Evolutionary conservation across 495 filamentous ascomycete genomes (phyloP).

Genomic region (Corynascus novoguineensis): DNA sequence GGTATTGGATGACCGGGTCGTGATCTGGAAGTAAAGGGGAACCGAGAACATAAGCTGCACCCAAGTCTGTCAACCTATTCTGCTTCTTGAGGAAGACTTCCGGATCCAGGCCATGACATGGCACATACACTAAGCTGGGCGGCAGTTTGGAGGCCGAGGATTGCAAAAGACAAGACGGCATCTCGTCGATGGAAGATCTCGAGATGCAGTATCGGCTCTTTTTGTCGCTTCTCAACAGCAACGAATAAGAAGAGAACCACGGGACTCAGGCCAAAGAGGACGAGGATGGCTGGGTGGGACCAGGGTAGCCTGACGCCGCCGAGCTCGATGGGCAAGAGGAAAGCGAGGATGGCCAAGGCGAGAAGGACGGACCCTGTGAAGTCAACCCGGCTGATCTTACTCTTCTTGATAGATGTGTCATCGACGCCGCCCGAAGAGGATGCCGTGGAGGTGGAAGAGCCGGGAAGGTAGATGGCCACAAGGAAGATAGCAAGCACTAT

Average conservation of each 20-base stretch:
- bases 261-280: constrained; percentile 30
- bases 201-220: constrained; percentile 59
- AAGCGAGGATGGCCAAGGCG: constrained; percentile 39
- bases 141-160: constrained; percentile 47
- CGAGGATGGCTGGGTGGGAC: constrained; percentile 43
- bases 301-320: constrained; percentile 55
- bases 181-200: constrained; percentile 52
- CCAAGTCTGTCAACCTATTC: background rate
- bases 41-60: constrained; percentile 52
- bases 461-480: constrained; percentile 41
- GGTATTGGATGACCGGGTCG: constrained; percentile 48
- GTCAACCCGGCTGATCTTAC: constrained; percentile 49
- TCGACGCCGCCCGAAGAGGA: constrained; percentile 1
- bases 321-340: constrained; percentile 54
- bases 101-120: background rate
- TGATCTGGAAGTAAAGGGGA: constrained; percentile 68
- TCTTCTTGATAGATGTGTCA: constrained; percentile 6
- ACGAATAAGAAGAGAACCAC: constrained; percentile 44
- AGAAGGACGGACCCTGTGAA: constrained; percentile 52
- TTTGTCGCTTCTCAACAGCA: constrained; percentile 47
- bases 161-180: constrained; percentile 49
- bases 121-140: constrained; percentile 54
- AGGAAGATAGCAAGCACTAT: constrained; percentile 50
- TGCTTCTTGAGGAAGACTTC: too few relatives aligned
- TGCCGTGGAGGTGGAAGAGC: constrained; percentile 2